A percentile compares a stretch with the other conserved stretches of the same genome.
These are phyloP conservation scores for Triticum monococcum DNA, from an alignment of 176 grass and related monocot genomes.

Conservation along the genomic window DNA sequence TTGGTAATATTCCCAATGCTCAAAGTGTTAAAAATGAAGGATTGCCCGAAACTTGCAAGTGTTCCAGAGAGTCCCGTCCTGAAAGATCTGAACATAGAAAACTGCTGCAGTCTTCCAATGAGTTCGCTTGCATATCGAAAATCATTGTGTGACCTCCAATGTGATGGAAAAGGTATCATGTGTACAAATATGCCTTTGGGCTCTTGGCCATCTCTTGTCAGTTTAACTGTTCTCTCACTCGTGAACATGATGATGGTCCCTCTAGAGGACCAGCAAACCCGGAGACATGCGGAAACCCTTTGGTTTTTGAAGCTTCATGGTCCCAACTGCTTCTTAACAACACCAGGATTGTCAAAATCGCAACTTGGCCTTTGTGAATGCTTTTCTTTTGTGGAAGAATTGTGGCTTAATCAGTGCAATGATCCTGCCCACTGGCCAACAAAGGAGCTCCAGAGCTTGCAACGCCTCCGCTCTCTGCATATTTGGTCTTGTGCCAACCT, in stretches of 20 bases:
- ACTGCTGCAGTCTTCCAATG: background rate
- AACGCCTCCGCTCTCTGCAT: background rate
- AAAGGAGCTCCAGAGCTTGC: background rate
- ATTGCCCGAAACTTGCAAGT: background rate
- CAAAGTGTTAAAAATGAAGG: background rate
- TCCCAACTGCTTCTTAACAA: background rate
- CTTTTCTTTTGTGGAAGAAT: background rate
- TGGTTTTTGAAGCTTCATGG: background rate
- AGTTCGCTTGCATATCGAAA: too few relatives aligned
- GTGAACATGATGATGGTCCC: too few relatives aligned
- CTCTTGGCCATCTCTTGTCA: background rate
- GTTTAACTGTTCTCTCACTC: too few relatives aligned
- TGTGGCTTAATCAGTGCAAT: background rate
- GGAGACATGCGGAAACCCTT: background rate
- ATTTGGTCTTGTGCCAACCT: rapidly evolving
- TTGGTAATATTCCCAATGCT: background rate
- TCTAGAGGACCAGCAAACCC: too few relatives aligned
- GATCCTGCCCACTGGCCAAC: background rate
- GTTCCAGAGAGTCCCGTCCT: background rate
- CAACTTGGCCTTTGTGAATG: background rate
- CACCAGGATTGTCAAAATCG: background rate
- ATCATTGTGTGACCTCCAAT: too few relatives aligned
- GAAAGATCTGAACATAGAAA: too few relatives aligned
- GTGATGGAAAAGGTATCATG: background rate
- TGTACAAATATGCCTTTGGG: background rate